Base-by-base conservation (phyloP, 177 flowering plant genomes). In the Vitis hybrid region DNA sequence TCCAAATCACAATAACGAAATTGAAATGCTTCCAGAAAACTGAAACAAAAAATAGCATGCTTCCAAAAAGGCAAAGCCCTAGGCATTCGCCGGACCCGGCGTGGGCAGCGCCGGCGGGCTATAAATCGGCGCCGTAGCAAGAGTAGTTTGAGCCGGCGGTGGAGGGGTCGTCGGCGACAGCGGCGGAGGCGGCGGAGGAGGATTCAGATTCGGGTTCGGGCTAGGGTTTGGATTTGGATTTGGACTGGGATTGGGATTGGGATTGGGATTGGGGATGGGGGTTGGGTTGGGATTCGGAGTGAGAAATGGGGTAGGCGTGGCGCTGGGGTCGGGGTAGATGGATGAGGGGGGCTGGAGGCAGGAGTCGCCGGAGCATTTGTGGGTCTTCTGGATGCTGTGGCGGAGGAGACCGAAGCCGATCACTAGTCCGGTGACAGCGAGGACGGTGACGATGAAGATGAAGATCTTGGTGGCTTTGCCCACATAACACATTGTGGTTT, bases 391-490 rank as follows among this genome's bases (percentile, higher is more conserved):
- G 70, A 21, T 15, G 69, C 62, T 60, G 68, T 78, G 89, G 26
- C 76, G 80, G 18, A 90, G 49, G n/a, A 88, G 60, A 2, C 82
- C 81, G 65, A 93, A 86, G 58, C 95, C 97, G 59, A 93, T 31
- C 59, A 89, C 70, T 7, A 93, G 80, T n/a, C 93, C 98, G 8
- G 77, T 64, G 56, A 89, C 81, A 2, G 81, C 89, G 3, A 88
- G 71, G 12, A 78, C 85, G 2, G 87, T 78, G 29, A 92, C 83
- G 1, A 90, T 79, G 91, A 88, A 85, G 75, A 94, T 86, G 89
- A 92, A 94, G 84, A 92, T 94, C 93, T 90, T 94, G 64, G 97
- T 90, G 9, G 98, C 97, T 74, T 94, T 94, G 5, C 98, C 97
- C 69, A 92, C 90, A 72, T 92, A 92, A 63, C 97, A 94, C 94